Percentiles rank a stretch among this genome's conserved stretches.
Conservation (phyloP, 1,139 yeast species). For the Nakaseomyces delphensis region DNA sequence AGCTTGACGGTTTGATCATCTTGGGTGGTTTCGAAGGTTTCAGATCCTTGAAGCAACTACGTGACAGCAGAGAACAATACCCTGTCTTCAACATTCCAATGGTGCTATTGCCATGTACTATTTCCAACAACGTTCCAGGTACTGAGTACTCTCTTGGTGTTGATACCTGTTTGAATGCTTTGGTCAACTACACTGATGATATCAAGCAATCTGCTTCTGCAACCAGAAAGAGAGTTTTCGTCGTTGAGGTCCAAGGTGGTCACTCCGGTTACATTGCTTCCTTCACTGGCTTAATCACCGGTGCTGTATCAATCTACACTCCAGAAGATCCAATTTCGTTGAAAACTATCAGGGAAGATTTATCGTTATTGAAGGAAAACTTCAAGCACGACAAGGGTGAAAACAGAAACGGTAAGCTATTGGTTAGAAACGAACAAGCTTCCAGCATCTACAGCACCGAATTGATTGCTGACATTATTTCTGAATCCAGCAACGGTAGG, state of each 20-base stretch:
- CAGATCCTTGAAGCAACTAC: conserved; percentile 57
- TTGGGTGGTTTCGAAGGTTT: conserved; percentile 82
- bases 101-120: conserved; percentile 75
- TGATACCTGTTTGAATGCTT: conserved; percentile 68
- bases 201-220: conserved; percentile 75
- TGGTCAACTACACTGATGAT: conserved; percentile 70
- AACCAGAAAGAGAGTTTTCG: conserved; percentile 67
- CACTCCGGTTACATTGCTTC: conserved; percentile 74
- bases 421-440: conserved; percentile 80
- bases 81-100: conserved; percentile 71
- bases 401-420: conserved; percentile 68
- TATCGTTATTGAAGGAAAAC: conserved; percentile 46
- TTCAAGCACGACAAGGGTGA: conserved; percentile 53
- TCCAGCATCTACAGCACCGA: conserved; percentile 75
- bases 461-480: conserved; percentile 71
- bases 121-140: conserved; percentile 78
- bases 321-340: conserved; percentile 63
- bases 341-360: conserved; percentile 53
- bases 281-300: conserved; percentile 57
- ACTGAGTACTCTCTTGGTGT: conserved; percentile 72
- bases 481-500: conserved; percentile 62
- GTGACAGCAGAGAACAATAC: conserved; percentile 51
- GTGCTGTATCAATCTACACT: conserved; percentile 67
- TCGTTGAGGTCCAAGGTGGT: conserved; percentile 83
- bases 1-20: conserved; percentile 63